Percentiles rank a stretch among this genome's conserved stretches.
Evolutionary conservation across 805 yeast genomes (phyloP).

Genomic region (Candida maris): DNA sequence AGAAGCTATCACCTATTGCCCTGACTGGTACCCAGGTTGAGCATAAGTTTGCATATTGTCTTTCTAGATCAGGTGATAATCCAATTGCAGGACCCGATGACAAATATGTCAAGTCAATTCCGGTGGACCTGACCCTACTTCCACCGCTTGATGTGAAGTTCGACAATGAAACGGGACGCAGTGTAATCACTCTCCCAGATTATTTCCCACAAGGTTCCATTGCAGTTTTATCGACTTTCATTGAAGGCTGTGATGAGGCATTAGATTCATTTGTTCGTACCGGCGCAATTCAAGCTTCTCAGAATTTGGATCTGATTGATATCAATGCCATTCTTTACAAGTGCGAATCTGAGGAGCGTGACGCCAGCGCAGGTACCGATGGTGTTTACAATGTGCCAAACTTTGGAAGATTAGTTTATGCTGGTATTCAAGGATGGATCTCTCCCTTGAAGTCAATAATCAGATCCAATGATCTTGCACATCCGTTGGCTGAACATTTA

Average conservation of each 20-base stretch:
- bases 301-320: constrained; percentile 57
- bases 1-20: constrained; percentile 52
- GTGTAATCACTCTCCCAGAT: constrained; percentile 56
- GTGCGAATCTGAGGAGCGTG: constrained; percentile 86
- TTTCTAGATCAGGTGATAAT: constrained; percentile 53
- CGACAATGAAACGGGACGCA: constrained; percentile 38
- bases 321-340: constrained; percentile 72
- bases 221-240: constrained; percentile 71
- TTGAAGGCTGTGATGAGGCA: constrained; percentile 59
- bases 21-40: constrained; percentile 59
- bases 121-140: constrained; percentile 56
- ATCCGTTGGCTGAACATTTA: constrained; percentile 76
- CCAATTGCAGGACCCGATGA: constrained; percentile 33
- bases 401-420: constrained; percentile 71
- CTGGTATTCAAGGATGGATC: constrained; percentile 94
- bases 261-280: constrained; percentile 64
- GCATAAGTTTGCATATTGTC: constrained; percentile 54
- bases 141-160: constrained; percentile 45
- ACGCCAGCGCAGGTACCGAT: constrained; percentile 62
- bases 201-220: constrained; percentile 87
- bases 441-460: constrained; percentile 62
- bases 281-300: constrained; percentile 76
- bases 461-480: constrained; percentile 70
- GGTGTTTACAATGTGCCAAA: constrained; percentile 77
- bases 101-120: constrained; percentile 54